phyloP scores from a whole-genome alignment of 345 rosid genomes.

The Eutrema japonicum region DNA sequence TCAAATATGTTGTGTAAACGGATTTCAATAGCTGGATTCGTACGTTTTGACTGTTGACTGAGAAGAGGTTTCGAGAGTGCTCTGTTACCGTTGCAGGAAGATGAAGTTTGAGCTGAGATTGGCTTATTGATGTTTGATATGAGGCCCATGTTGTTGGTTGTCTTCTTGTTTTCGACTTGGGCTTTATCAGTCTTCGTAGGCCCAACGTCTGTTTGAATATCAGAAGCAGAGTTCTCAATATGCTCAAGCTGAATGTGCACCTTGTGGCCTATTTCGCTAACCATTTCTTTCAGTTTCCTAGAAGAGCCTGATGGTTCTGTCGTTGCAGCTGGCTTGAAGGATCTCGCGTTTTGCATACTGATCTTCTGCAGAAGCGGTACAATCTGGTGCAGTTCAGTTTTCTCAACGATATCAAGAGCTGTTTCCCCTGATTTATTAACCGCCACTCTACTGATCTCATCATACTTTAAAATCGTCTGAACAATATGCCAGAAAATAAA shows the following conservation, averaged over 20 bases:
- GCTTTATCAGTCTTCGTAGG: no score
- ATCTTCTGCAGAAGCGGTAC: conserved; percentile 56
- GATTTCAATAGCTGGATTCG: no score
- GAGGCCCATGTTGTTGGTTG: no score
- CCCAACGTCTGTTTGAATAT: no score
- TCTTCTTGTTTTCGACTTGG: no score
- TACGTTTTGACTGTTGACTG: no score
- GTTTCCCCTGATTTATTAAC: conserved; percentile 77
- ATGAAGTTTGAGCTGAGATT: no score
- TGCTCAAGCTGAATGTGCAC: conserved; percentile 83
- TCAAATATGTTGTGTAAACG: no score
- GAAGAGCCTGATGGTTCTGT: conserved; percentile 46
- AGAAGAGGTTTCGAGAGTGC: no score
- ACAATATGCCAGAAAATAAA: conserved; percentile 59
- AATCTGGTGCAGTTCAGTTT: conserved; percentile 51
- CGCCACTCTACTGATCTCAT: conserved; percentile 53
- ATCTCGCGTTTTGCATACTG: conserved; percentile 61
- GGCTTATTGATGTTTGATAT: no score
- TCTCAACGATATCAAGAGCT: conserved; percentile 74
- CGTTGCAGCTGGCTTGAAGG: conserved; percentile 48
- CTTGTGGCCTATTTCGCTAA: conserved; percentile 85
- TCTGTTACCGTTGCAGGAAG: no score
- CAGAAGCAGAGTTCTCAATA: background rate
- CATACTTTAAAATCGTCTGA: conserved; percentile 46
- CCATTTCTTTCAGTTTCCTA: conserved; percentile 75